A percentile compares a stretch with the other conserved stretches of the same genome.
phyloP scores from a whole-genome alignment of 805 yeast genomes.

The Barnettozyma sucrosica region DNA sequence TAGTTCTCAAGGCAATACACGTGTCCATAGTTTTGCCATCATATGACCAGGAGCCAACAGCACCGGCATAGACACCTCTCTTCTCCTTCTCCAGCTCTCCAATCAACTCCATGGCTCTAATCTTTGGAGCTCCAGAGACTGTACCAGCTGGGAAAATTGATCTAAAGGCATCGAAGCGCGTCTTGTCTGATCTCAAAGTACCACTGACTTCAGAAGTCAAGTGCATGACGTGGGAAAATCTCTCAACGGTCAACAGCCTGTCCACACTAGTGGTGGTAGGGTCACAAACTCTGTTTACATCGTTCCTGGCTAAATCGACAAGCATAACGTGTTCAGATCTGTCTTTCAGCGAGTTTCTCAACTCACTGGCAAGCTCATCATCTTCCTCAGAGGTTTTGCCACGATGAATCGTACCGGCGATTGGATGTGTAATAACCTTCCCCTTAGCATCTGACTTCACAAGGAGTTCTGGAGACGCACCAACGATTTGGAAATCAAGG shows the following conservation, averaged over 20 bases:
- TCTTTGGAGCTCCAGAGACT: conserved; percentile 97
- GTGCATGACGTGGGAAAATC: conserved; percentile 97
- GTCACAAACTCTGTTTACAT: conserved; percentile 89
- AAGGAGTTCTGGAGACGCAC: conserved; percentile 94
- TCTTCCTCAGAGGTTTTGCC: conserved; percentile 92
- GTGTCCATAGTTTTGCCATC: conserved; percentile 95
- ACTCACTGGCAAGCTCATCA: conserved; percentile 67
- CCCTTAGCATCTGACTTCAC: conserved; percentile 73
- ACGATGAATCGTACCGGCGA: conserved; percentile 92
- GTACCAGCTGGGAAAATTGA: conserved; percentile 99
- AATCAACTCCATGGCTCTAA: conserved; percentile 91
- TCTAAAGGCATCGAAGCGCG: conserved; percentile 94
- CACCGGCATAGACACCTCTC: conserved; percentile 97
- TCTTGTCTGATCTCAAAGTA: conserved; percentile 71
- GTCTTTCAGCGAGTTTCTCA: conserved; percentile 77
- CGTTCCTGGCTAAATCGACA: conserved; percentile 96
- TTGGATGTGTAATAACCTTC: conserved; percentile 88
- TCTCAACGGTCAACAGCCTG: conserved; percentile 79
- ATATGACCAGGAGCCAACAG: conserved; percentile 97
- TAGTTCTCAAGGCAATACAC: conserved; percentile 94
- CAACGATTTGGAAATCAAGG: conserved; percentile 87
- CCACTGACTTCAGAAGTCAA: conserved; percentile 94
- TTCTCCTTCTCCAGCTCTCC: conserved; percentile 86
- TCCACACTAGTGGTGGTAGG: conserved; percentile 84
- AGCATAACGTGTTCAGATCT: conserved; percentile 98